These are phyloP conservation scores for Hypoxylon trugodes DNA, from an alignment of 495 filamentous ascomycete genomes.

Conservation along the genomic window DNA sequence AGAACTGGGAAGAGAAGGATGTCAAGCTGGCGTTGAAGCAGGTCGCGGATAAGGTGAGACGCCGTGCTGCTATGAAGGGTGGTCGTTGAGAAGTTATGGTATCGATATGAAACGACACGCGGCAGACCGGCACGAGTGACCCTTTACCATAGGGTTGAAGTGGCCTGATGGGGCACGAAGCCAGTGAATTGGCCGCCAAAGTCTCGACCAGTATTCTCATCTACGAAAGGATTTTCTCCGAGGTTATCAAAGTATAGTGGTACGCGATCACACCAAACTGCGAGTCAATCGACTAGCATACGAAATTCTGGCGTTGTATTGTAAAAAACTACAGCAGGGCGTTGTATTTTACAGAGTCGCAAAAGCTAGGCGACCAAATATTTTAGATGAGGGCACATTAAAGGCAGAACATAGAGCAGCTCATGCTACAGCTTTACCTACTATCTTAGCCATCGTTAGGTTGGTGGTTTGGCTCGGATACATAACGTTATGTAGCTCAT, in stretches of 20 bases:
- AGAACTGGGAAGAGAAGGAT: constrained; percentile 83
- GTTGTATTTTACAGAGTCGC: background rate
- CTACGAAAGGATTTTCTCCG: too few species aligned
- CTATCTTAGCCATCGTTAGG: background rate
- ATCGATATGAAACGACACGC: background rate
- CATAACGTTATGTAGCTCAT: too few species aligned
- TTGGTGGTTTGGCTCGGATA: background rate
- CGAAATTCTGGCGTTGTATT: background rate
- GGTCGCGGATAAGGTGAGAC: constrained; percentile 75
- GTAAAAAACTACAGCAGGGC: background rate
- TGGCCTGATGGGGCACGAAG: too few species aligned
- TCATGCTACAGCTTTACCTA: background rate
- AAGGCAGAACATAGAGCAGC: constrained; percentile 2
- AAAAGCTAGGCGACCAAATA: background rate
- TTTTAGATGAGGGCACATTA: constrained; percentile 2
- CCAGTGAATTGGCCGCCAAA: too few species aligned
- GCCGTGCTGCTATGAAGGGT: constrained; percentile 74
- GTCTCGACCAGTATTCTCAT: too few species aligned
- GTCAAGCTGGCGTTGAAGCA: constrained; percentile 79
- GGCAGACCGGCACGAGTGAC: too few species aligned
- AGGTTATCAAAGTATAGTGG: too few species aligned
- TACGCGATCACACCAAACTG: too few species aligned
- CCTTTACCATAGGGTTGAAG: too few species aligned
- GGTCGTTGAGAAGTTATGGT: constrained; percentile 26
- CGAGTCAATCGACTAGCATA: too few species aligned